phyloP scores from a whole-genome alignment of 2,329 filamentous ascomycete species.

The Periglandula ipomoeae region DNA sequence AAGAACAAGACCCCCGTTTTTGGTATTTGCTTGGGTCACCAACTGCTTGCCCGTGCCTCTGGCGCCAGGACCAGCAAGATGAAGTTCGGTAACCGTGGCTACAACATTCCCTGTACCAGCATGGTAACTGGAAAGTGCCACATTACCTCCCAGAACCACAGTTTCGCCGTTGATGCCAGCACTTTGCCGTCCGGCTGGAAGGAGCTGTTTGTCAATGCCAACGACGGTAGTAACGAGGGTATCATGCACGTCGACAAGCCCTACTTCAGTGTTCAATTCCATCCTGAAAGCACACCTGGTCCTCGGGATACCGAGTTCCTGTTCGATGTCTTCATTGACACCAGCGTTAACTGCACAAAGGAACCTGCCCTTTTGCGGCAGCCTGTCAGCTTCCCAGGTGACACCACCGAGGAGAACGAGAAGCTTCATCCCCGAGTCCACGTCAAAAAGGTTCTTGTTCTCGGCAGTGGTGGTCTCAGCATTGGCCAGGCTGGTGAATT shows the following conservation, averaged over 20 bases:
- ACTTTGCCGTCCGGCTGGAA: slow-evolving; percentile 74
- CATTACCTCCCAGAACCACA: slow-evolving; percentile 98
- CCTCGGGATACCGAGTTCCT: slow-evolving; percentile 93
- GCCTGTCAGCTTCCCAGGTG: slow-evolving; percentile 81
- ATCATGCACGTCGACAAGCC: slow-evolving; percentile 80
- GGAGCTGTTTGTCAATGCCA: slow-evolving; percentile 95
- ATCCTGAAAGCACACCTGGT: slow-evolving; percentile 92
- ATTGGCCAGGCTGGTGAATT: slow-evolving; percentile 98
- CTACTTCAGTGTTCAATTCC: slow-evolving; percentile 99
- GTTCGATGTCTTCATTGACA: slow-evolving; percentile 92
- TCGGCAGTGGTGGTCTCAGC: slow-evolving; percentile 89
- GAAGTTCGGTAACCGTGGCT: slow-evolving; percentile 97
- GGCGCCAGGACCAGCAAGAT: slow-evolving; percentile 91
- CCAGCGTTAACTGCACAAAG: slow-evolving; percentile 63
- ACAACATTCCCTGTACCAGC: slow-evolving; percentile 98
- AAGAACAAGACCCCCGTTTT: slow-evolving; percentile 82
- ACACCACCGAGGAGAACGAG: slow-evolving; percentile 69
- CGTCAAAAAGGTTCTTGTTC: slow-evolving; percentile 89
- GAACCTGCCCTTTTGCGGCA: slow-evolving; percentile 58
- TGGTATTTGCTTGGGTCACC: slow-evolving; percentile 90
- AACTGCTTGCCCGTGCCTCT: slow-evolving; percentile 82
- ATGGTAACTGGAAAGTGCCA: slow-evolving; percentile 94
- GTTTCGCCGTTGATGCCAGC: slow-evolving; percentile 79
- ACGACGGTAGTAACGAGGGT: slow-evolving; percentile 96
- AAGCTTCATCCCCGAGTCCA: slow-evolving; percentile 66